Base-by-base conservation (phyloP, 176 grass and related monocot species). In the Thalia dealbata region DNA sequence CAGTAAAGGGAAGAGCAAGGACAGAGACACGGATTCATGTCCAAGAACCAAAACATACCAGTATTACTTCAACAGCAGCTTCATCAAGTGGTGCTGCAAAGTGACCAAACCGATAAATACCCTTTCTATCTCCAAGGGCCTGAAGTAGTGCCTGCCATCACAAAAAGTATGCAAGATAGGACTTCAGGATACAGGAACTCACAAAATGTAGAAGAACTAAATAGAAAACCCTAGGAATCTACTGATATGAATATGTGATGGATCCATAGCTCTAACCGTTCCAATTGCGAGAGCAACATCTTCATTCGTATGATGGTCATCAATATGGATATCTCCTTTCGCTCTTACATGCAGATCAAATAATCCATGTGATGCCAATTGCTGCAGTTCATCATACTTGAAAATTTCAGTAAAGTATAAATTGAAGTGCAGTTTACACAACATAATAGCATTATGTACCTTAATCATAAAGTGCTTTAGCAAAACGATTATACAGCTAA, bases 261-360 rank as follows among this genome's bases (percentile, higher is more conserved):
- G 32, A 6, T 14, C 42, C 9, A 58, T 42, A 23, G 3, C 43
- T 75, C 55, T 25, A 73, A 97, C 93, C 73, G 89, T 83, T 83
- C 89, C 93, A 77, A 97, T 92, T 59, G 93, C 89, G 83, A 97
- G 84, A 82, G 89, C 93, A 81, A 97, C 84, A 64, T 97, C 93
- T 81, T 97, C 89, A 11, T 97, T 97, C n/a, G 89, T 86, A 79
- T 97, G 93, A 83, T 97, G 93, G 67, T 97, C 93, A 78, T 97
- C 93, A 82, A 97, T 97, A 82, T 92, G 89, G 23, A 84, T 91
- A 76, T 97, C 93, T 78, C 93, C 93, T 15, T 76, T 82, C 13
- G 93, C 93, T 58, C 85, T 90, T n/a, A 97, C 93, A 67, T 76
- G 75, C 27, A 97, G 75, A 60, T 97, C 89, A 81, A 92, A 92